Evolutionary conservation across 2,329 filamentous ascomycete species (phyloP), one percentile per base, ranked within the genome.

Genomic region (Seiridium cupressi): DNA sequence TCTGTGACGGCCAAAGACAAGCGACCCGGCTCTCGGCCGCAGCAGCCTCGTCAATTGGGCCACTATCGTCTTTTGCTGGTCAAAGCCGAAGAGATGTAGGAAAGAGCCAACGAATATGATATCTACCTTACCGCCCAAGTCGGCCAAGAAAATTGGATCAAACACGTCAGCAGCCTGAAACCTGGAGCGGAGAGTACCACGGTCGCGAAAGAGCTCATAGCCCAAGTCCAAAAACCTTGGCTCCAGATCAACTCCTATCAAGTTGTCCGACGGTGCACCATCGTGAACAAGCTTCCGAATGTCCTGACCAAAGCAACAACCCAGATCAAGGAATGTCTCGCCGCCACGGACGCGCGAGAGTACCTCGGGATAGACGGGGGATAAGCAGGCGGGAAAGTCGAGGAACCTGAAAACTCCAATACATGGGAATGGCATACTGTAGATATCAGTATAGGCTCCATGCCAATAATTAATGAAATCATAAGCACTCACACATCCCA

Each of bases 301-400:
- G 18, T 60, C 58, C 26, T 60, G 58, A 1, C 58, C 58, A 31
- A 60, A 60, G 26, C 58, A 60, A 49, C 58, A 60, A 4, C 58
- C 58, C 1, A 60, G n/a, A 8, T 60, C 58, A 5, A 60, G 36
- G 5, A 49, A 26, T 5, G 51, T 60, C 18, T 26, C 53, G 8
- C 51, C 58, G 3, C n/a, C 44, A 3, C 31, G 42, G 1, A 60
- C 32, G 11, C 58, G 58, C 2, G 13, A 6, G 18, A 60, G 9
- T 4, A 60, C 32, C 58, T 7, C 3, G 4, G 51, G 7, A 10
- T 56, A 60, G 31, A 47, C 13, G 3, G 58, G 49, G 3, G 31
- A 38, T 7, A 54, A 44, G 13, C 34, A 10, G 10, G 36, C 38
- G 35, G n/a, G 11, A 34, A 60, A 51, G 26, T 55, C 51, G 3